These are phyloP conservation scores for Eucalyptus polyanthemos DNA, from an alignment of 345 rosid genomes.

Conservation along the genomic window DNA sequence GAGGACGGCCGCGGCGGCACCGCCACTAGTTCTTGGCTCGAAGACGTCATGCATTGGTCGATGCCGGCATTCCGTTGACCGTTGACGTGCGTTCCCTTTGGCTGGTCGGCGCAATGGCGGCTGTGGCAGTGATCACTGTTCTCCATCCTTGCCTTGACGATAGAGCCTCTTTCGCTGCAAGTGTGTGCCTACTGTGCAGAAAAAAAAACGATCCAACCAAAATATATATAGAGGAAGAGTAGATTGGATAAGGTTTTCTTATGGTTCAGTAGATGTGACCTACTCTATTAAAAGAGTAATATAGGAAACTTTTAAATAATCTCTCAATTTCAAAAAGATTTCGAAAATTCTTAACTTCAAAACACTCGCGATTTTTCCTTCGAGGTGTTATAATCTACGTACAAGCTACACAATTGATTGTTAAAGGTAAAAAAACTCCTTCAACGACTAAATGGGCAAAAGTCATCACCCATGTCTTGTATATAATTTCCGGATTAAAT, in stretches of 20 bases:
- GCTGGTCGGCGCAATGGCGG: neutral
- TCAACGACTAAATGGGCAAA: neutral
- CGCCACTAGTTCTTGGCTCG: neutral
- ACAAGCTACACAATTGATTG: neutral
- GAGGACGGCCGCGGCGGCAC: neutral
- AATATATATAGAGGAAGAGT: neutral
- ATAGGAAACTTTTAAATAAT: neutral
- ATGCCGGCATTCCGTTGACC: neutral
- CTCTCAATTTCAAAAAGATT: neutral
- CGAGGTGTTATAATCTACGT: neutral
- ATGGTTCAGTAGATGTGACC: neutral
- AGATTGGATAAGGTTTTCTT: neutral
- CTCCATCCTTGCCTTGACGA: neutral
- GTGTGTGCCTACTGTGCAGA: neutral
- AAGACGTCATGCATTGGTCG: neutral
- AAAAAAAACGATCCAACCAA: neutral
- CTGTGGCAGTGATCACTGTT: neutral
- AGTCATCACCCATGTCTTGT: neutral
- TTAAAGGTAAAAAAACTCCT: neutral
- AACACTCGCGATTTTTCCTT: neutral
- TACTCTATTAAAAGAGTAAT: neutral
- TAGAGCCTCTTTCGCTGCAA: neutral
- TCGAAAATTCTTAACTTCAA: neutral
- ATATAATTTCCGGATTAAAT: neutral
- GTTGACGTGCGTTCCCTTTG: neutral